Percentiles rank a stretch among this genome's conserved stretches.
phyloP scores from a whole-genome alignment of 805 yeast species.

The Starmerella apicola region DNA sequence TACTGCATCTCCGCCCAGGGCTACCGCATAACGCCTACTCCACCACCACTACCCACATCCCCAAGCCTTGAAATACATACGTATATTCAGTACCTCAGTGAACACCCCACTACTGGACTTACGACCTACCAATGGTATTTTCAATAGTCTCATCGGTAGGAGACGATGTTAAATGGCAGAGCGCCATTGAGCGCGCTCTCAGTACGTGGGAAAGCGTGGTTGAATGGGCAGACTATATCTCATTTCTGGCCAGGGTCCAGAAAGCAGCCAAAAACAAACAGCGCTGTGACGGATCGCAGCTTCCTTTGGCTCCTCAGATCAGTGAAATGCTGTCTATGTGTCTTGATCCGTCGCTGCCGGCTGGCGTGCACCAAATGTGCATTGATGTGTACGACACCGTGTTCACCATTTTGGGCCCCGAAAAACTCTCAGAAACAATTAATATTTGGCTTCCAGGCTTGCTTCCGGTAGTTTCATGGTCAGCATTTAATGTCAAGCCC shows the following conservation, averaged over 20 bases:
- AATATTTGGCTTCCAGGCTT: conserved; percentile 83
- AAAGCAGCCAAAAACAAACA: conserved; percentile 45
- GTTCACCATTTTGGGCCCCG: conserved; percentile 49
- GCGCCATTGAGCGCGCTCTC: conserved; percentile 57
- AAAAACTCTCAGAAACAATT: conserved; percentile 43
- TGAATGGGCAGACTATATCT: conserved; percentile 98
- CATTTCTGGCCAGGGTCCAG: conserved; percentile 67
- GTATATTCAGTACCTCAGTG: too few relatives aligned
- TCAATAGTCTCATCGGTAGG: conserved; percentile 15
- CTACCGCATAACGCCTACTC: too few relatives aligned
- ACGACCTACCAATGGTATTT: conserved; percentile 15
- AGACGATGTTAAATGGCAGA: conserved; percentile 22
- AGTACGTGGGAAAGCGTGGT: conserved; percentile 65
- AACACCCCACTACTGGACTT: too few relatives aligned
- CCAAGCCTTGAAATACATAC: too few relatives aligned
- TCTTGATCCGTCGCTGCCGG: conserved; percentile 67
- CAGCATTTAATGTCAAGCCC: conserved; percentile 80
- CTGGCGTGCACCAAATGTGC: conserved; percentile 90
- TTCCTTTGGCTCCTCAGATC: conserved; percentile 58
- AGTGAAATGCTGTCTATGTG: conserved; percentile 68
- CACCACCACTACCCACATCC: too few relatives aligned
- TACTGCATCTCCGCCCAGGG: too few relatives aligned
- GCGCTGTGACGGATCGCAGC: conserved; percentile 23
- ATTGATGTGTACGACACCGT: conserved; percentile 62
- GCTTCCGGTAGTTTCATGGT: conserved; percentile 78